These are phyloP conservation scores for Malus sieversii DNA, from an alignment of 306 rosid species.

Conservation along the genomic window DNA sequence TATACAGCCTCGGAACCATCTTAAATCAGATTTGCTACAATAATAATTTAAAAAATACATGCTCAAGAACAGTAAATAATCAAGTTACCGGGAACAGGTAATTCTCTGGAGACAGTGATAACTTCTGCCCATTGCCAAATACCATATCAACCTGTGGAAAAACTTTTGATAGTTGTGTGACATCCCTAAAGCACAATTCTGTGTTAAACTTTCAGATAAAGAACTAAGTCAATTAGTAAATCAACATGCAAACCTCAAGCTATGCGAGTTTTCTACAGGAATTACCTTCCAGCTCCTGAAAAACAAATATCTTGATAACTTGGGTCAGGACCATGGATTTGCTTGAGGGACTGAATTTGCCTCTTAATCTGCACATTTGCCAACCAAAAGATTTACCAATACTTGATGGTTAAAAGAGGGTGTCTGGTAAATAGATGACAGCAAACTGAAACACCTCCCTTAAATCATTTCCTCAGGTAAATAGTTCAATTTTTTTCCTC, in stretches of 20 bases:
- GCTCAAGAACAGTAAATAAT: not conserved
- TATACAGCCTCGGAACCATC: not conserved
- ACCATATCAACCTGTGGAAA: slow-evolving; percentile 46
- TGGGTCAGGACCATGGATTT: slow-evolving; percentile 40
- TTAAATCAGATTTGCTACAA: not conserved
- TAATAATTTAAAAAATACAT: not conserved
- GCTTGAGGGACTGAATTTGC: slow-evolving; percentile 26
- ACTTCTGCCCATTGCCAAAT: slow-evolving; percentile 31
- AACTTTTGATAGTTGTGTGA: slow-evolving; percentile 24
- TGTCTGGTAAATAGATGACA: not conserved
- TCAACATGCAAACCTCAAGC: not conserved
- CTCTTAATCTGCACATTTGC: slow-evolving; percentile 22
- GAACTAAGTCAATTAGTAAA: not conserved
- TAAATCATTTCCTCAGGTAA: not conserved
- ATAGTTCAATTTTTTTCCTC: not conserved
- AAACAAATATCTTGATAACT: slow-evolving; percentile 42
- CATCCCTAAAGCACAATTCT: slow-evolving; percentile 25
- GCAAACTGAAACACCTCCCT: not conserved
- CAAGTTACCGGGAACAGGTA: slow-evolving; percentile 43
- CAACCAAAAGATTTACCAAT: not conserved
- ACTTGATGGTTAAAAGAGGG: not conserved
- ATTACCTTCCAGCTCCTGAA: slow-evolving; percentile 48
- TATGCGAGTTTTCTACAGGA: not conserved
- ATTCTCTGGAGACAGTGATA: slow-evolving; percentile 33
- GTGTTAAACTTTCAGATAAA: not conserved